Conservation (phyloP, 495 filamentous ascomycete genomes). For the Alectoria sarmentosa region DNA sequence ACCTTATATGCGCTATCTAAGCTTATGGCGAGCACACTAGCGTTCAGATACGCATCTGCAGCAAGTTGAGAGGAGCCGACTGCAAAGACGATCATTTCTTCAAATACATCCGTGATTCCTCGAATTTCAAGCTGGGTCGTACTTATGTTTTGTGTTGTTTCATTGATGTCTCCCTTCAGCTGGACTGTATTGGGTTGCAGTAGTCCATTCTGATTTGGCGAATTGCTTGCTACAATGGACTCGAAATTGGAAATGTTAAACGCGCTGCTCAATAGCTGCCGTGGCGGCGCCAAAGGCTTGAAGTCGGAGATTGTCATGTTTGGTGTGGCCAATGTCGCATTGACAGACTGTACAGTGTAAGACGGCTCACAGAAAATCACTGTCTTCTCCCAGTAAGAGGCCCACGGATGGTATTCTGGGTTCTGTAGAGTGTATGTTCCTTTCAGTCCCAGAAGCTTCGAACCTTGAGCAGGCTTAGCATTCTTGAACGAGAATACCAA, state of each 20-base stretch:
- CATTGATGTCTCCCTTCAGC: slow-evolving; percentile 13
- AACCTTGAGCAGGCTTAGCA: background rate
- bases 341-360: slow-evolving; percentile 33
- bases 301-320: slow-evolving; percentile 13
- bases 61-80: slow-evolving; percentile 22
- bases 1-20: slow-evolving; percentile 33
- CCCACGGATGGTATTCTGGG: too few species aligned
- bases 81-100: slow-evolving; percentile 31
- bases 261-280: slow-evolving; percentile 22
- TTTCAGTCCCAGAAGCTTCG: background rate
- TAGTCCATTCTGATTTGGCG: background rate
- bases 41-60: slow-evolving; percentile 28
- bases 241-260: slow-evolving; percentile 37
- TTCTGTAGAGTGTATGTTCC: too few species aligned
- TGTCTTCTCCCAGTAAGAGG: slow-evolving; percentile 19
- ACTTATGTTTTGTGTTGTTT: background rate
- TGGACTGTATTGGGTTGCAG: background rate
- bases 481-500: slow-evolving; percentile 24
- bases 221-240: slow-evolving; percentile 21
- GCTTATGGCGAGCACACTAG: slow-evolving; percentile 22
- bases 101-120: background rate
- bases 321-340: slow-evolving; percentile 27
- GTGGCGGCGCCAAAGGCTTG: slow-evolving; percentile 19
- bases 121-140: background rate
- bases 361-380: slow-evolving; percentile 35